These are phyloP conservation scores for Alternaria triticina DNA, from an alignment of 2,329 filamentous ascomycete genomes.

Conservation along the genomic window DNA sequence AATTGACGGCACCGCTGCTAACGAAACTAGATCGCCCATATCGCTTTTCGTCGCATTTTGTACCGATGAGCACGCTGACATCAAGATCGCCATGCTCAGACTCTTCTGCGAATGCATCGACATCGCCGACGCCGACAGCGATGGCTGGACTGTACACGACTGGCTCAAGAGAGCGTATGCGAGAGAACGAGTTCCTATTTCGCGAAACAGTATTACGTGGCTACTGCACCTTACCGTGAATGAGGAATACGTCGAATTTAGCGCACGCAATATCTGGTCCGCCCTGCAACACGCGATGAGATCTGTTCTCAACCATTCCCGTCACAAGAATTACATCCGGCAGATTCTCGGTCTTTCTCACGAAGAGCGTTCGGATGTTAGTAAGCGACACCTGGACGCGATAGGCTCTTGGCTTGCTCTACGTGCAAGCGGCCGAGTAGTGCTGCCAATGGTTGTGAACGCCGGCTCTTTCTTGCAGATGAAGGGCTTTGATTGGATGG, in stretches of 20 bases:
- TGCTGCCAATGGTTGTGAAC: constrained; percentile 17
- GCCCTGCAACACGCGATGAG: constrained; percentile 18
- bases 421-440: constrained; percentile 4
- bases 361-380: not conserved
- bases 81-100: constrained; percentile 20
- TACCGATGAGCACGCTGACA: constrained; percentile 5
- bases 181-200: constrained; percentile 15
- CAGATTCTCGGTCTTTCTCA: not conserved
- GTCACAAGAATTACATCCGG: not conserved
- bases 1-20: not conserved
- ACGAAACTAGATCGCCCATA: constrained; percentile 8
- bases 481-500: constrained; percentile 22
- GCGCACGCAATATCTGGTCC: constrained; percentile 13
- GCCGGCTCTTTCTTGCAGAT: constrained; percentile 21
- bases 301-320: constrained; percentile 11
- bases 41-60: constrained; percentile 15
- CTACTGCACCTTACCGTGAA: constrained; percentile 4
- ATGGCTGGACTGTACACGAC: constrained; percentile 21
- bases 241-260: constrained; percentile 17
- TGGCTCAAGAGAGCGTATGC: constrained; percentile 22
- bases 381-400: not conserved
- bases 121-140: constrained; percentile 8
- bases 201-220: constrained; percentile 23
- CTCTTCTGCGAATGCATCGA: constrained; percentile 23
- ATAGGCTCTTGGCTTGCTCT: constrained; percentile 14